Evolutionary conservation across 805 yeast genomes (phyloP), one percentile per base, ranked within the genome.

Genomic region (Metschnikowia proteae): DNA sequence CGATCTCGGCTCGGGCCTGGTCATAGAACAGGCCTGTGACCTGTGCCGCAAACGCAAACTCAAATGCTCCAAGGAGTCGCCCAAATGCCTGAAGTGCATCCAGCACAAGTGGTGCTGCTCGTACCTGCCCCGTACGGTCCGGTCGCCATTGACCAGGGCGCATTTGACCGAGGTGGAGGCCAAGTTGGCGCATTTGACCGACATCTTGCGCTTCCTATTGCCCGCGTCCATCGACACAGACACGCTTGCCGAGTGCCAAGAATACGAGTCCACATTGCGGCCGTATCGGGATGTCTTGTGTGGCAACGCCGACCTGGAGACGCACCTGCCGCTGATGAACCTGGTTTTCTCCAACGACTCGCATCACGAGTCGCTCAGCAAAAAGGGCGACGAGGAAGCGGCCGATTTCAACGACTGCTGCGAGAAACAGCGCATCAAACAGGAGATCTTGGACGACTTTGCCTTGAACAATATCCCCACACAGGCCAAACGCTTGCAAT

Each of bases 81-180:
- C 96, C 2, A 79, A 77, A 53, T 88, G 96, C 60, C 70, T 83
- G 39, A 87, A 87, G 60, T 88, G 96, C 68, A 64, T 74, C 6
- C 80, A 78, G 47, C 88, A 86, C 60, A 72, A 75, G 23, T 84
- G 95, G 86, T 77, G 78, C 30, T 88, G 96, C 64, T 67, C 79
- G 1, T 88, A 88, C 61, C 83, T 91, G 23, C 96, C 96, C 11
- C 74, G 86, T 51, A 78, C 83, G 1, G 83, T 85, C 31, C 72
- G 96, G 47, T 82, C 92, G 4, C 96, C 96, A 0, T 68, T 88
- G 48, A 88, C 96, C 0, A 71, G 96, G 56, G 88, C 86, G 3
- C 85, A 87, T 67, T 68, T 88, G 55, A 88, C 96, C 11, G 78
- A 78, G 46, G 89, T 88, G 28, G 96, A 88, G 64, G 76, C 71